These are phyloP conservation scores for Plasmodium cynomolgi DNA, from an alignment of 169 alveolate genomes.

Conservation along the genomic window DNA sequence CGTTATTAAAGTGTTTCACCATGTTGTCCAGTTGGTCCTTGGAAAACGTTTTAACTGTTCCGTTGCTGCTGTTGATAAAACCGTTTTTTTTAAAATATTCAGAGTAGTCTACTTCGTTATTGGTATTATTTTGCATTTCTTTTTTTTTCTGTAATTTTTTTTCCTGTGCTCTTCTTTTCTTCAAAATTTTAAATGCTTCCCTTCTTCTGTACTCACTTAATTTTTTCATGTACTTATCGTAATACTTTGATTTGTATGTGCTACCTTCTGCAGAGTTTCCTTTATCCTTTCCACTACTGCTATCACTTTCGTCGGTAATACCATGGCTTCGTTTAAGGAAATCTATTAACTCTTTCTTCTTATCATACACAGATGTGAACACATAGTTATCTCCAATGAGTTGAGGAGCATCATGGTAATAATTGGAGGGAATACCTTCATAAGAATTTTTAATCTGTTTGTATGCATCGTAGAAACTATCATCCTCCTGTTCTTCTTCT, in stretches of 20 bases:
- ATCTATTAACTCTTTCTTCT: constrained; percentile 40
- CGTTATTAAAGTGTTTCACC: constrained; percentile 8
- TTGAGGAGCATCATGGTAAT: constrained; percentile 58
- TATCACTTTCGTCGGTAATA: not conserved
- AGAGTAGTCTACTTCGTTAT: not conserved
- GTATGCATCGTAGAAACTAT: constrained; percentile 38
- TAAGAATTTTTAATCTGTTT: constrained; percentile 66
- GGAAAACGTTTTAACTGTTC: constrained; percentile 7
- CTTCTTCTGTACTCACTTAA: constrained; percentile 34
- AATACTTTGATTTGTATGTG: constrained; percentile 6
- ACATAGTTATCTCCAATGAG: constrained; percentile 56
- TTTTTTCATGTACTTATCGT: constrained; percentile 14
- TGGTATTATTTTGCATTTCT: not conserved
- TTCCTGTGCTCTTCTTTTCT: constrained; percentile 11
- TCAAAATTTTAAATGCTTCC: constrained; percentile 31
- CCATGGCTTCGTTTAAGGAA: constrained; percentile 36
- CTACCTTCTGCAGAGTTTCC: not conserved
- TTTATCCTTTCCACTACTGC: not conserved
- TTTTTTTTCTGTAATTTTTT: constrained; percentile 12
- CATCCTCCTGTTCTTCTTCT: constrained; percentile 67
- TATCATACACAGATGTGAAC: constrained; percentile 57
- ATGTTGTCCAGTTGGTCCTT: constrained; percentile 51
- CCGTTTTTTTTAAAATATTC: not conserved
- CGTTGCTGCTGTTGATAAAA: not conserved
- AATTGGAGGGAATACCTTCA: constrained; percentile 53